phyloP scores from a whole-genome alignment of 192 early-diverging fungal genomes.

The Podila epicladia region DNA sequence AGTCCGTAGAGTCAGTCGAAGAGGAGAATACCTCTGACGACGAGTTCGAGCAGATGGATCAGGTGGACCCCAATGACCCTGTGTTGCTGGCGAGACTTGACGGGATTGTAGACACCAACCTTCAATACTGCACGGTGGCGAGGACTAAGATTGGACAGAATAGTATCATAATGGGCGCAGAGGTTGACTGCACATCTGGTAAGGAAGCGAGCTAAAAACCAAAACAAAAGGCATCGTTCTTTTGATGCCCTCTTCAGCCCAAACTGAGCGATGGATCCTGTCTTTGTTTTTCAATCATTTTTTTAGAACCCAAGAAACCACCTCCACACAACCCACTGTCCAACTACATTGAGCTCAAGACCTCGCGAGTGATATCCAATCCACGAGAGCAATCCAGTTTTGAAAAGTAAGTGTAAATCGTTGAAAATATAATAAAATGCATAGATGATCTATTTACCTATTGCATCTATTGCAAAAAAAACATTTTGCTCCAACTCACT shows the following conservation, averaged over 20 bases:
- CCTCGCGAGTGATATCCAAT: slow-evolving; percentile 66
- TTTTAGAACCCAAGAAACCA: slow-evolving; percentile 54
- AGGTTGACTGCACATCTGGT: slow-evolving; percentile 87
- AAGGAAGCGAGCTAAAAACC: neutral
- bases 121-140: slow-evolving; percentile 91
- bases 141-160: slow-evolving; percentile 76
- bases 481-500: no score
- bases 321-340: slow-evolving; percentile 58
- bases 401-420: slow-evolving; percentile 60
- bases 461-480: no score
- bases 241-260: no score
- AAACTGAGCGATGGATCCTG: no score
- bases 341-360: slow-evolving; percentile 89
- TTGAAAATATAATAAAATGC: no score
- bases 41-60: neutral
- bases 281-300: slow-evolving; percentile 3
- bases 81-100: slow-evolving; percentile 53
- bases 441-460: no score
- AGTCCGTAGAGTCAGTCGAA: neutral
- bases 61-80: slow-evolving; percentile 48
- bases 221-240: no score
- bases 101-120: slow-evolving; percentile 78
- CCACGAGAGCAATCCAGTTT: slow-evolving; percentile 61
- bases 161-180: slow-evolving; percentile 86
- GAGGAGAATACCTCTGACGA: neutral